phyloP scores from a whole-genome alignment of 129 eudicot genomes.

The Centaurea solstitialis region DNA sequence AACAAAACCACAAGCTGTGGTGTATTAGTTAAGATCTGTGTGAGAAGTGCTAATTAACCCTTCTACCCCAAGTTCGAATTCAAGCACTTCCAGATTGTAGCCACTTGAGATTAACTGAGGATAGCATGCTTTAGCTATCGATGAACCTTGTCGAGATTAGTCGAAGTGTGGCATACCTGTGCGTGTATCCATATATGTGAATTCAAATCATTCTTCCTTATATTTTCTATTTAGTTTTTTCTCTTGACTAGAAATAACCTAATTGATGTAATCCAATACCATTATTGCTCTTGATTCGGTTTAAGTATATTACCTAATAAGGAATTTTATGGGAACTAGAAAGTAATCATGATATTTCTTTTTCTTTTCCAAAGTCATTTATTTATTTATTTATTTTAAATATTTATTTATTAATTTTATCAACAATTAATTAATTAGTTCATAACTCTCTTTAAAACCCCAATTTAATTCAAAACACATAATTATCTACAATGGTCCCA shows the following conservation, averaged over 20 bases:
- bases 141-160: no score
- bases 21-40: no score
- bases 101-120: no score
- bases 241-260: not conserved
- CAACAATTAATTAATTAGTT: not conserved
- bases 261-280: not conserved
- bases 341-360: not conserved
- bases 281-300: not conserved
- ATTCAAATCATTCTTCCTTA: no score
- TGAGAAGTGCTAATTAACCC: no score
- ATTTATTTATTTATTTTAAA: not conserved
- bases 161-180: no score
- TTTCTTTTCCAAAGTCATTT: slow-evolving; percentile 9
- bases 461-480: slow-evolving; percentile 4
- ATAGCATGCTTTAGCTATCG: no score
- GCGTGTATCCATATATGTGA: no score
- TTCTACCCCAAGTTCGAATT: no score
- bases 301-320: not conserved
- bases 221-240: not conserved
- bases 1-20: no score
- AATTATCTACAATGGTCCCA: slow-evolving; percentile 20
- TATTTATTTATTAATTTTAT: not conserved
- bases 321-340: slow-evolving; percentile 9
- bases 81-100: no score
- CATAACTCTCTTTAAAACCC: not conserved